These are phyloP conservation scores for Pulveroboletus sp. DNA, from an alignment of 768 basidiomycete genomes.

Conservation along the genomic window DNA sequence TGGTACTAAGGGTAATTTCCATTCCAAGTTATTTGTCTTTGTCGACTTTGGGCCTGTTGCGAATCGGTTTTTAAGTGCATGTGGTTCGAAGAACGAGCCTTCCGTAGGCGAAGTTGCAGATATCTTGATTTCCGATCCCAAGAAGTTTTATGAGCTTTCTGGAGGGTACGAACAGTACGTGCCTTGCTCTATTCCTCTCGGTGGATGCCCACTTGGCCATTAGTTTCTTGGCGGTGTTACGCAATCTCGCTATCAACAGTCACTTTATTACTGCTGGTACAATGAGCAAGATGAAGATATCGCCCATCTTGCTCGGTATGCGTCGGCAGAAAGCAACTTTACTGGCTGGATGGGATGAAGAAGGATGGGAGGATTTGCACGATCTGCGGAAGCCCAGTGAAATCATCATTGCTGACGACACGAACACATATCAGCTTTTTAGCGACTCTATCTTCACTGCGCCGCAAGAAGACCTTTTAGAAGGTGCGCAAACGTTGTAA, in stretches of 20 bases:
- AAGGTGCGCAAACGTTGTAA: slow-evolving; percentile 43
- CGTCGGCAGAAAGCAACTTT: slow-evolving; percentile 46
- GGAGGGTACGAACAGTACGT: slow-evolving; percentile 65
- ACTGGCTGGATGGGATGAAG: slow-evolving; percentile 45
- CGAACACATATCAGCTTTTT: slow-evolving; percentile 74
- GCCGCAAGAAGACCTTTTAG: slow-evolving; percentile 87
- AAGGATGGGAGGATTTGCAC: slow-evolving; percentile 68
- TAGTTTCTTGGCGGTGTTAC: slow-evolving; percentile 81
- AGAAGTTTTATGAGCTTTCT: slow-evolving; percentile 64
- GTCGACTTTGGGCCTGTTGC: slow-evolving; percentile 82
- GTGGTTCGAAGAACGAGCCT: slow-evolving; percentile 85
- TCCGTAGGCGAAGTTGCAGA: slow-evolving; percentile 77
- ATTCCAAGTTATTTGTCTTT: slow-evolving; percentile 80
- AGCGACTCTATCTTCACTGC: slow-evolving; percentile 70
- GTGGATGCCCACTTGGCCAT: background rate
- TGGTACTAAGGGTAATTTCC: slow-evolving; percentile 51
- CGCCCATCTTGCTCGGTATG: slow-evolving; percentile 70
- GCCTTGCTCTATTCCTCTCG: background rate
- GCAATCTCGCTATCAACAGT: slow-evolving; percentile 79
- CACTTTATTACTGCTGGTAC: slow-evolving; percentile 44
- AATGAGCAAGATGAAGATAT: slow-evolving; percentile 58
- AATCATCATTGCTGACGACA: slow-evolving; percentile 84
- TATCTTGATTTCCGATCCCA: slow-evolving; percentile 64
- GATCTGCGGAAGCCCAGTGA: slow-evolving; percentile 66
- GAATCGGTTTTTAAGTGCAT: slow-evolving; percentile 79